Conservation (phyloP, 208 protist genomes). For the Leishmania amazonensis region DNA sequence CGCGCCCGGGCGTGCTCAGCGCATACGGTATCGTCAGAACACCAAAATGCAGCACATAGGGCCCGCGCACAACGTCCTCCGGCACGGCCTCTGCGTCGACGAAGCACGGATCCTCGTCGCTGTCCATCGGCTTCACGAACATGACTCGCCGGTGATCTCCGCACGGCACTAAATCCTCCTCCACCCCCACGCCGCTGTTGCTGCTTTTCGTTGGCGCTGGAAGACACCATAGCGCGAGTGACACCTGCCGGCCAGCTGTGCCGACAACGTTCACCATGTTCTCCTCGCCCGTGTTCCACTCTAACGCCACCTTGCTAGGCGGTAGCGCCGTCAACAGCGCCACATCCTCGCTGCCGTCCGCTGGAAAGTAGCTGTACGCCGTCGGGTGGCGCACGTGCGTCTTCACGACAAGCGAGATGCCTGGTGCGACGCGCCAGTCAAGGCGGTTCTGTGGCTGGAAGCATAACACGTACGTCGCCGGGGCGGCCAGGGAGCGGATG, state of each 20-base stretch:
- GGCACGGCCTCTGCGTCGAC: conserved; percentile 51
- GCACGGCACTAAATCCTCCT: conserved; percentile 46
- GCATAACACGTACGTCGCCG: conserved; percentile 56
- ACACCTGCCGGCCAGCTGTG: conserved; percentile 48
- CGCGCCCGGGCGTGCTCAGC: conserved; percentile 30
- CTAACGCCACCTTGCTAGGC: conserved; percentile 69
- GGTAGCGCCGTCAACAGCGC: conserved; percentile 42
- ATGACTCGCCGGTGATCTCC: conserved; percentile 58
- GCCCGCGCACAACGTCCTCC: conserved; percentile 44
- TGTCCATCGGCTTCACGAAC: conserved; percentile 71
- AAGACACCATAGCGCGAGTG: conserved; percentile 57
- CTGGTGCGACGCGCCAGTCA: conserved; percentile 49
- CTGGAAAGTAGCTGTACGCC: conserved; percentile 64
- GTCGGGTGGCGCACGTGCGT: conserved; percentile 48
- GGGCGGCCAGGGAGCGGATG: conserved; percentile 41
- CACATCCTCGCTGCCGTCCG: conserved; percentile 64
- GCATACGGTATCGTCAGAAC: conserved; percentile 55
- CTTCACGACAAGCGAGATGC: conserved; percentile 41
- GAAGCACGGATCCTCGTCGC: conserved; percentile 70
- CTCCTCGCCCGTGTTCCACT: conserved; percentile 41
- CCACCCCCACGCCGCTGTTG: conserved; percentile 5
- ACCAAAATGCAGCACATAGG: conserved; percentile 57
- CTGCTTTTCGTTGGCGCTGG: conserved; percentile 7
- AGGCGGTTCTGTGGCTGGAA: conserved; percentile 60
- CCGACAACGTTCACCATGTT: conserved; percentile 66